Conservation (phyloP, 2,329 filamentous ascomycete genomes). For the Trichoderma lentiforme region DNA sequence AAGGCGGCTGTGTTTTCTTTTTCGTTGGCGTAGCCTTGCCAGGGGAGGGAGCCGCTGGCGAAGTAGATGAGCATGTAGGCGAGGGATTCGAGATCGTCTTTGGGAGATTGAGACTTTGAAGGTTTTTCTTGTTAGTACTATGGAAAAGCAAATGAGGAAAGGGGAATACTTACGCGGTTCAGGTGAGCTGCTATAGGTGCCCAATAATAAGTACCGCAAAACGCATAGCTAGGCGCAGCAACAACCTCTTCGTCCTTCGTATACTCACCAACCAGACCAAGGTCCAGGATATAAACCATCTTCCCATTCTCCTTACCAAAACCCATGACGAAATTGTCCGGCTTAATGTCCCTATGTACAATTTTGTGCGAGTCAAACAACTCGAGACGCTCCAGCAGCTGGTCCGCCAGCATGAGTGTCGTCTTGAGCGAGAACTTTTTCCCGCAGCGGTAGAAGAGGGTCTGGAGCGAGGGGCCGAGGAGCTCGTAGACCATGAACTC, state of each 20-base stretch:
- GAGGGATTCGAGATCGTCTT: constrained; percentile 21
- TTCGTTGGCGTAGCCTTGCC: neutral
- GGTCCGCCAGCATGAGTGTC: constrained; percentile 24
- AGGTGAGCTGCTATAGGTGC: constrained; percentile 2
- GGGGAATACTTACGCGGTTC: neutral
- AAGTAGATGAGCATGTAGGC: constrained; percentile 20
- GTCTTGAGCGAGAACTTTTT: constrained; percentile 25
- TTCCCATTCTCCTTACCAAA: constrained; percentile 21
- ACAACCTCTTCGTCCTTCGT: neutral
- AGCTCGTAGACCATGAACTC: constrained; percentile 26
- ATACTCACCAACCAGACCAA: constrained; percentile 21
- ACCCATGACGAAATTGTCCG: constrained; percentile 26
- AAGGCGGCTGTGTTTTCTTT: neutral
- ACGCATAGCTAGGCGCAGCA: neutral
- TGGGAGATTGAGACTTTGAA: constrained; percentile 7
- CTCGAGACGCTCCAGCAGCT: constrained; percentile 23
- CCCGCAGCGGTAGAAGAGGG: constrained; percentile 45
- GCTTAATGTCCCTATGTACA: constrained; percentile 26
- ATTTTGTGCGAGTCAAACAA: constrained; percentile 21
- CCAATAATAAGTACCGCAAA: neutral
- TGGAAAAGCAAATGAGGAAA: neutral
- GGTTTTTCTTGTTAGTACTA: neutral
- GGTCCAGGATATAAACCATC: constrained; percentile 23
- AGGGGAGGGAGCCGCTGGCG: constrained; percentile 18
- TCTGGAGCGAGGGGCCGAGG: constrained; percentile 63